These are phyloP conservation scores for Halenospora varia DNA, from an alignment of 495 filamentous ascomycete species.

Conservation along the genomic window DNA sequence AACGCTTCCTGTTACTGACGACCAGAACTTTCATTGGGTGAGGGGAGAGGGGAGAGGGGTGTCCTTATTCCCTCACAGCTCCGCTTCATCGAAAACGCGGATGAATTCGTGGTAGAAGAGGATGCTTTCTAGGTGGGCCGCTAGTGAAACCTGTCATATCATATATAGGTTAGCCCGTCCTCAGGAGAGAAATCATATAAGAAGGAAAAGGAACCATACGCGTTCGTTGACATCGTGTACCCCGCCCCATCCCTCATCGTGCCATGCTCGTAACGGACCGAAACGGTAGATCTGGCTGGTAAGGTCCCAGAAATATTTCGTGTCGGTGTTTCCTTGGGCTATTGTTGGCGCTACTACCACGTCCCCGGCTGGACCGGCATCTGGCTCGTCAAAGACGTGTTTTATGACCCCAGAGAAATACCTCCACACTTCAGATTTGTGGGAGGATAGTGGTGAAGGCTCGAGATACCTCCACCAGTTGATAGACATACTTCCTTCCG, in stretches of 20 bases:
- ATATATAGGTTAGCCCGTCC: neutral
- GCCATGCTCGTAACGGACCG: slow-evolving; percentile 44
- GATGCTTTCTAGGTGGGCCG: slow-evolving; percentile 50
- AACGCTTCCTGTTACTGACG: too few relatives aligned
- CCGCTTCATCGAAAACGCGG: slow-evolving; percentile 32
- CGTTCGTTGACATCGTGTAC: slow-evolving; percentile 48
- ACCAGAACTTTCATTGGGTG: too few relatives aligned
- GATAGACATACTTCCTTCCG: neutral
- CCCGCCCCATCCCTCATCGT: slow-evolving; percentile 54
- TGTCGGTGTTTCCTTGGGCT: too few relatives aligned
- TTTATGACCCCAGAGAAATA: slow-evolving; percentile 1
- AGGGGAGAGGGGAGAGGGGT: too few relatives aligned
- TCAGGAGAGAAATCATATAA: slow-evolving; percentile 43
- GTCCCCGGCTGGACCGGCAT: too few relatives aligned
- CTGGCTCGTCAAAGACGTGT: slow-evolving; percentile 4
- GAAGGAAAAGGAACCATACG: slow-evolving; percentile 43
- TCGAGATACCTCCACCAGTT: neutral
- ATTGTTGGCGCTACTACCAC: too few relatives aligned
- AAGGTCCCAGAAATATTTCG: too few relatives aligned
- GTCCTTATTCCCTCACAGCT: too few relatives aligned
- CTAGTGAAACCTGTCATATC: slow-evolving; percentile 45
- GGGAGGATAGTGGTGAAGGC: slow-evolving; percentile 33
- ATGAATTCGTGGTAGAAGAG: slow-evolving; percentile 46
- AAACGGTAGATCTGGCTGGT: slow-evolving; percentile 44
- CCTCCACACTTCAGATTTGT: slow-evolving; percentile 49